These are phyloP conservation scores for Paramecium biaurelia DNA, from an alignment of 73 alveolate genomes.

Conservation along the genomic window DNA sequence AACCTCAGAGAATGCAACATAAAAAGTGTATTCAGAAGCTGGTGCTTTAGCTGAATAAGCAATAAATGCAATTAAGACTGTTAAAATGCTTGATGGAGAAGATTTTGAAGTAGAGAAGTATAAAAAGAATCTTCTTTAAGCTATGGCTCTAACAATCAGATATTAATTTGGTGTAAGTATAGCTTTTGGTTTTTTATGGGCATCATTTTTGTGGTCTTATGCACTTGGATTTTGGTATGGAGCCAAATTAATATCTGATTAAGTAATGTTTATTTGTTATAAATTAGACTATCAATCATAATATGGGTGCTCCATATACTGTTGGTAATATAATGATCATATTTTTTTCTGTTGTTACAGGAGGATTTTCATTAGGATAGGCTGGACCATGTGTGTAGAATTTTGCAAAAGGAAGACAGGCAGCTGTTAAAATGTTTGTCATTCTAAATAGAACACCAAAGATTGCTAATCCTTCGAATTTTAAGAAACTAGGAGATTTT, in stretches of 20 bases:
- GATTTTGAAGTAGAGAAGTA: slow-evolving; percentile 27
- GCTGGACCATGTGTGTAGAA: slow-evolving; percentile 11
- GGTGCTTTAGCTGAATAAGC: slow-evolving; percentile 81
- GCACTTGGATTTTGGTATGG: slow-evolving; percentile 51
- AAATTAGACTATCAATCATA: slow-evolving; percentile 42
- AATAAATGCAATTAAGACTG: slow-evolving; percentile 72
- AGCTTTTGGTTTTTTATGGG: neutral
- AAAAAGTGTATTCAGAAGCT: slow-evolving; percentile 68
- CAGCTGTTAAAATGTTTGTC: slow-evolving; percentile 17
- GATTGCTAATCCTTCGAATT: neutral
- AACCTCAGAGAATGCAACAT: slow-evolving; percentile 49
- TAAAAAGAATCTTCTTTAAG: neutral
- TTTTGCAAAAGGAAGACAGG: slow-evolving; percentile 8
- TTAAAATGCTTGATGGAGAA: slow-evolving; percentile 66
- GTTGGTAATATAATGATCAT: slow-evolving; percentile 51
- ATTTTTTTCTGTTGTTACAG: neutral
- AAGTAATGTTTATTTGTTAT: neutral
- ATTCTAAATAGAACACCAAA: slow-evolving; percentile 26
- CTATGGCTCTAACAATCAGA: neutral
- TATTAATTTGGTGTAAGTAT: neutral
- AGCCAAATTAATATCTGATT: slow-evolving; percentile 22
- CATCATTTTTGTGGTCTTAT: neutral
- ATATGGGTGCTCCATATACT: neutral
- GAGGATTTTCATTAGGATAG: neutral
- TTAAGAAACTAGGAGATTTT: neutral